These are phyloP conservation scores for Arxiozyma slooffiae DNA, from an alignment of 1,139 yeast species.

Conservation along the genomic window DNA sequence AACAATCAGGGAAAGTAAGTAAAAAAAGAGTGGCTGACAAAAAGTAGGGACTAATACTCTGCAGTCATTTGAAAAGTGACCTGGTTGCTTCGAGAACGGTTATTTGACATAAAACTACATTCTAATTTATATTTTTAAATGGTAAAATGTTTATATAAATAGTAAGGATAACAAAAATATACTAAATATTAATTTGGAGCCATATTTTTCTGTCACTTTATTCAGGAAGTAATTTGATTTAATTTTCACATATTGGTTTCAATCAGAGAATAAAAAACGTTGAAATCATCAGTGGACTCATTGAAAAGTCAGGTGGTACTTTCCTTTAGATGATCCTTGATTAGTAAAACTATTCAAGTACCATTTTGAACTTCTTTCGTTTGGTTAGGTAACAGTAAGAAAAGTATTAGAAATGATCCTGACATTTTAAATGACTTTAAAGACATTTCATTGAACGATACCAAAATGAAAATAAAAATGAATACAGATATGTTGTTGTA, in stretches of 20 bases:
- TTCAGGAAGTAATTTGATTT: background rate
- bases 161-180: background rate
- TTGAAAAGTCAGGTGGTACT: background rate
- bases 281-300: background rate
- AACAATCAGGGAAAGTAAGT: background rate
- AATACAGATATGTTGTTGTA: no score
- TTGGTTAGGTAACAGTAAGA: background rate
- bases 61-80: no score
- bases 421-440: constrained; percentile 2
- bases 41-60: background rate
- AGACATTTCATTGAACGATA: constrained; percentile 4
- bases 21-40: background rate
- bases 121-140: no score
- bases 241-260: background rate
- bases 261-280: background rate
- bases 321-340: background rate
- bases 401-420: background rate
- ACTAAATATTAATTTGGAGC: background rate
- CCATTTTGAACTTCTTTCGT: background rate
- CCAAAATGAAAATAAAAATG: background rate
- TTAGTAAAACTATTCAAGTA: background rate
- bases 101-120: background rate
- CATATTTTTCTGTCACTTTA: background rate
- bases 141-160: no score
- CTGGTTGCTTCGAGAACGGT: no score